Evolutionary conservation across 1,139 yeast species (phyloP).

Genomic region (Protomyces lactucae-debilis): DNA sequence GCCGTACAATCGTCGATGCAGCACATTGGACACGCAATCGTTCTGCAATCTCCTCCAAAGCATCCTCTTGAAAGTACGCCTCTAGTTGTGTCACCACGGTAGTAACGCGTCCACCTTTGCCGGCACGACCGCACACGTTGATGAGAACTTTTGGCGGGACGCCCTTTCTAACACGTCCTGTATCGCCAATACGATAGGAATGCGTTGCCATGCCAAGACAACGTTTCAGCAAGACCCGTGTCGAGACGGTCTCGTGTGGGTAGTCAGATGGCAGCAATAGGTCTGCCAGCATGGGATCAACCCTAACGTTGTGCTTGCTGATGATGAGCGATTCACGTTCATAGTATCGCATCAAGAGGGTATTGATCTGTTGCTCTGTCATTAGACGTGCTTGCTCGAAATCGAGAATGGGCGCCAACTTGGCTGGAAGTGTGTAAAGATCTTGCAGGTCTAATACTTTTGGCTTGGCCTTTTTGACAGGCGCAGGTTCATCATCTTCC

Average conservation of each 20-base stretch:
- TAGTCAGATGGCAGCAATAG: not conserved
- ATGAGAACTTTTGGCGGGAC: constrained; percentile 2
- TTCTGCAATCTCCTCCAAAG: not conserved
- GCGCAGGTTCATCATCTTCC: not conserved
- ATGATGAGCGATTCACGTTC: not conserved
- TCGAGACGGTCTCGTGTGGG: not conserved
- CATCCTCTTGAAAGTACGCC: not conserved
- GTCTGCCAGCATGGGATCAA: constrained; percentile 6
- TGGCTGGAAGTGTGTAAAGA: constrained; percentile 1
- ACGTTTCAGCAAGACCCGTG: constrained; percentile 1
- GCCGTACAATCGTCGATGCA: constrained; percentile 7
- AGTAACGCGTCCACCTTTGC: not conserved
- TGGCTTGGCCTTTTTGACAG: not conserved
- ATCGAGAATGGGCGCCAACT: not conserved
- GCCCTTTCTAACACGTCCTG: constrained; percentile 1
- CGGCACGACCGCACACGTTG: not conserved
- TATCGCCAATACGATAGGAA: not conserved
- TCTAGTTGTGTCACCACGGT: constrained; percentile 6
- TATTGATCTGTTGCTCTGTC: not conserved
- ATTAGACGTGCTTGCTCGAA: not conserved
- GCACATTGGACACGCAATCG: constrained; percentile 8
- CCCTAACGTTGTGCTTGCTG: not conserved
- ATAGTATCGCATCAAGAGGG: not conserved
- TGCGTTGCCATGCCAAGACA: not conserved
- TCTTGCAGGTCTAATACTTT: not conserved